These are phyloP conservation scores for Fraxinus pennsylvanica DNA, from an alignment of 257 asterid genomes.

Conservation along the genomic window DNA sequence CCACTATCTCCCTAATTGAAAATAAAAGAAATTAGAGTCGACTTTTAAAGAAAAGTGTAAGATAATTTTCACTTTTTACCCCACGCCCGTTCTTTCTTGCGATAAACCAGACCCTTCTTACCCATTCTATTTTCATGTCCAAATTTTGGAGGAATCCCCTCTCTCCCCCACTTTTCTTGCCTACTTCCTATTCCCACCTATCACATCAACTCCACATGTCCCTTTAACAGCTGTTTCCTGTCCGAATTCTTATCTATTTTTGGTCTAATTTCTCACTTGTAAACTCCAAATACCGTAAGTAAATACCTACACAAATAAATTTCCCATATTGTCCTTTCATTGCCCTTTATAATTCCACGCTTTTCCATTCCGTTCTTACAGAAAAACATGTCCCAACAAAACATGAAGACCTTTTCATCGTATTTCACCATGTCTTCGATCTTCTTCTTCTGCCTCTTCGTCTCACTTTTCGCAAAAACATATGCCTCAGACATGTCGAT, in stretches of 20 bases:
- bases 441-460: constrained; percentile 15
- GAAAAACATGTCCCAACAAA: constrained; percentile 6
- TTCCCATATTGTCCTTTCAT: constrained; percentile 18
- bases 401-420: background rate
- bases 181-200: constrained; percentile 14
- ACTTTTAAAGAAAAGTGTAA: background rate
- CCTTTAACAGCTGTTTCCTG: background rate
- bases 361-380: constrained; percentile 8
- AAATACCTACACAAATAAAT: constrained; percentile 4
- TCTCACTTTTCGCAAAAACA: constrained; percentile 28
- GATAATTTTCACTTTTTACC: no score
- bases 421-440: constrained; percentile 21
- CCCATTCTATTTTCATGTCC: background rate
- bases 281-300: background rate
- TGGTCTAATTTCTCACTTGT: background rate
- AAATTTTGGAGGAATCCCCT: background rate
- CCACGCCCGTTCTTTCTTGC: no score
- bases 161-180: background rate
- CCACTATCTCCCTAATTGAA: no score
- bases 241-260: background rate
- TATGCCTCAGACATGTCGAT: constrained; percentile 61
- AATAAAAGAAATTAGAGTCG: background rate
- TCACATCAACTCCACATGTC: constrained; percentile 13
- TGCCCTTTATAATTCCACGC: constrained; percentile 25
- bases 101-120: background rate